These are phyloP conservation scores for Phytopythium boreale DNA, from an alignment of 352 stramenopile species.

Conservation along the genomic window DNA sequence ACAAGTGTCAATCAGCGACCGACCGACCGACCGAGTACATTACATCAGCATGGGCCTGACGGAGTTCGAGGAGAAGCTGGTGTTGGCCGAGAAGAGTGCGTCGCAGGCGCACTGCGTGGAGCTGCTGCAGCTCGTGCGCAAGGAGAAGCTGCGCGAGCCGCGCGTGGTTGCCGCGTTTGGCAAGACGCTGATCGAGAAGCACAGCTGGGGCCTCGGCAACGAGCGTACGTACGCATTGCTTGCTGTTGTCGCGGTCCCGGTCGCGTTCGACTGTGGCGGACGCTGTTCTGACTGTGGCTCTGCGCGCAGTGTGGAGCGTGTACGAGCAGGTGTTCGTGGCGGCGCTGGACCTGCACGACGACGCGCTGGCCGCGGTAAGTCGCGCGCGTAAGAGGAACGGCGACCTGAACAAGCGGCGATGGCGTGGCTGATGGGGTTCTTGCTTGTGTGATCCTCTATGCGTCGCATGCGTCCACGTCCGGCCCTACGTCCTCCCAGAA, in stretches of 20 bases:
- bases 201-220: slow-evolving; percentile 51
- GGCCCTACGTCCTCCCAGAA: neutral
- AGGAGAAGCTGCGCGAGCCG: slow-evolving; percentile 54
- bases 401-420: too few species aligned
- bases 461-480: neutral
- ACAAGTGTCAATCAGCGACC: slow-evolving; percentile 2
- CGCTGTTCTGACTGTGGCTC: neutral
- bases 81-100: slow-evolving; percentile 28
- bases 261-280: neutral
- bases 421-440: neutral
- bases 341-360: slow-evolving; percentile 58
- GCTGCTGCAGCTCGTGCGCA: slow-evolving; percentile 50
- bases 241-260: too few species aligned
- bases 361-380: slow-evolving; percentile 35
- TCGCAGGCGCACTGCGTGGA: slow-evolving; percentile 32
- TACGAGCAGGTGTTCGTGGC: slow-evolving; percentile 69
- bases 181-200: slow-evolving; percentile 40
- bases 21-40: neutral
- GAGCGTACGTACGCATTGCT: slow-evolving; percentile 24
- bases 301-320: slow-evolving; percentile 45
- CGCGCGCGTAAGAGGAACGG: too few species aligned
- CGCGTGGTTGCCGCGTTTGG: slow-evolving; percentile 37
- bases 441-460: neutral
- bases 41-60: slow-evolving; percentile 23
- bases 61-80: slow-evolving; percentile 45